Base-by-base conservation (phyloP, 1,139 yeast species). In the Magnusiomyces ingens region DNA sequence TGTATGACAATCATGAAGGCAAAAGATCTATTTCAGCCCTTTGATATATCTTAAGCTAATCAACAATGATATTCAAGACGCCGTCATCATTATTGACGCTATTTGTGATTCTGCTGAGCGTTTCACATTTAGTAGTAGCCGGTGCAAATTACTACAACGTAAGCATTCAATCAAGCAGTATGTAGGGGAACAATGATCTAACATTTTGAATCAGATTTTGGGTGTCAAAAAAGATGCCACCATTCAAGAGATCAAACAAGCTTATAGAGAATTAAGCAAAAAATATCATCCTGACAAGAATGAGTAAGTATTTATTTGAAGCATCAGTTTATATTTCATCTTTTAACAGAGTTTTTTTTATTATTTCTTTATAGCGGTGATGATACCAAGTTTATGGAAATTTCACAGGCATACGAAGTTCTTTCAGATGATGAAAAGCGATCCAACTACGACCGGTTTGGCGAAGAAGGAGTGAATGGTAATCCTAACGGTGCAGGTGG, bases 271-370 rank as follows among this genome's bases (percentile, higher is more conserved):
- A 57, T 74, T 93, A 59, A 84, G 94, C 60, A 85, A 90, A 68
- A 88, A 87, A 65, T 90, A 80, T 69, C 99, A 93, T 66, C 99
- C 99, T 1, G 99, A 93, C 69, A 93, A 94, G 73, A 93, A 93
- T 65, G 85, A 81, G 35, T 63, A 56, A 49, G 66, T 63, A 29
- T 17, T 22, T 32, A 10, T 17, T 42, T 43, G 18, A n/a, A 15
- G 15, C 11, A 17, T 21, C 12, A 13, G 6, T 37, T 13, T 26
- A 29, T 52, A 21, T 17, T 41, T 4, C 19, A 8, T 11, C 45
- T 6, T 13, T 45, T 19, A 12, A 35, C 51, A 17, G 29, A 76
- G 3, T 8, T 38, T 17, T 38, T 10, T 37, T 37, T 37, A 13
- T 37, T 37, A 13, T 37, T 37, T 37, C 48, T 50, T 29, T 47